Evolutionary conservation across 345 rosid genomes (phyloP), one percentile per base, ranked within the genome.

Genomic region (Euphorbia pulcherrima): DNA sequence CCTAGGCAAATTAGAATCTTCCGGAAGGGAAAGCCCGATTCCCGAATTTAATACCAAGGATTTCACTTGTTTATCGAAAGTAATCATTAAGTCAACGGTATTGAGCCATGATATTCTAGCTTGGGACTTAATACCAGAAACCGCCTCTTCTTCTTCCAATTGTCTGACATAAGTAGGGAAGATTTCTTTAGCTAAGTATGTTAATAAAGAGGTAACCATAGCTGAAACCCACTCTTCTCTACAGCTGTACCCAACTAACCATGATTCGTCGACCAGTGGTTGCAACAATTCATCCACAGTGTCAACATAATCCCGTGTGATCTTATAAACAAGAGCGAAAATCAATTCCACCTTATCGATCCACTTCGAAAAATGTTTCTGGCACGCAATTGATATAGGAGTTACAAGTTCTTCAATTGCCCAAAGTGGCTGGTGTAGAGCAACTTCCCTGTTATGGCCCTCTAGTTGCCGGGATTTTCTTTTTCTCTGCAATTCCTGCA

Each of bases 331-430:
- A 60, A 94, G 95, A 40, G 96, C 91, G 75, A 94, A 94, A 73
- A 91, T 87, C 73, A 91, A 89, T 66, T 89, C 96, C 5, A 90
- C 89, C 73, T 87, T 85, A 54, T 94, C 89, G 16, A 65, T 70
- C 97, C 97, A 94, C 74, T 89, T 86, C 46, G 85, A 61, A 77
- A 94, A 94, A 77, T 94, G 89, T 7, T 69, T 76, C 35, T 89
- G 95, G 55, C 87, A 88, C 47, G 93, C 84, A 75, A 94, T 70
- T 9, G 88, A 83, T 65, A 91, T 69, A 71, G 99, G 99, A 63
- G 83, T 94, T 59, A 86, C 97, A 67, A 94, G 86, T 86, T 94
- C 99, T 83, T 89, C 97, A 74, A 91, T 82, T 69, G 95, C 99
- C 99, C 99, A 94, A 55, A 94, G 90, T 62, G 99, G 92, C 69